Evolutionary conservation across 495 filamentous ascomycete genomes (phyloP), one percentile per base, ranked within the genome.

Genomic region (Penicillium paxilli): DNA sequence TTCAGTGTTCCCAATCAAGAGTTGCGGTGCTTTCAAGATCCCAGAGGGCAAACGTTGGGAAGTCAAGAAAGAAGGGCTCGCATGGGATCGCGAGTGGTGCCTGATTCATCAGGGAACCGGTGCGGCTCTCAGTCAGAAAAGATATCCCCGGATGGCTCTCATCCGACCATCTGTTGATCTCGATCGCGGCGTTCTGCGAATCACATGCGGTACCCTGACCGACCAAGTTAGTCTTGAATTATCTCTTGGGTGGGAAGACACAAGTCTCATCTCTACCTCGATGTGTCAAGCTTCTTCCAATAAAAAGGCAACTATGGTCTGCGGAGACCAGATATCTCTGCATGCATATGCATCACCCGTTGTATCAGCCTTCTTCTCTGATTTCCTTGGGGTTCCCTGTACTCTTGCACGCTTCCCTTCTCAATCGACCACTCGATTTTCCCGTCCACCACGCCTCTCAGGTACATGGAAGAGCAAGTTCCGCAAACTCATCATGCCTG

Each of bases 11-110:
- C 92, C 92, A 0, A 93, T 97, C 69, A 96, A 96, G 71, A 90
- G 87, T 62, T 97, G 92, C 63, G 88, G 81, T 7, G 87, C 87
- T 7, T 92, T 85, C 59, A 78, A 75, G n/a, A 80, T 97, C 33
- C 86, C 90, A 0, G 54, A 74, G 1, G 82, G 72, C 7, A 70
- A 70, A 20, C 63, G 75, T 17, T 97, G 92, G 92, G 85, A 90
- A 63, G 80, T 96, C 22, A 81, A 77, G 44, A 71, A 75, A 14
- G 88, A 95, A 69, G 92, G 92, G 0, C 73, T 97, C 5, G 87
- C 86, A 16, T 96, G 92, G 92, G 92, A 97, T 67, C 75, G 92
- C 46, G 92, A 97, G 70, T 97, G 92, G 92, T 96, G 91, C 64
- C 70, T 97, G 14, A 80, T 97, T 14, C 91, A 96, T 65, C 83